Base-by-base conservation (phyloP, 495 filamentous ascomycete genomes). In the Xylaria palmicola region DNA sequence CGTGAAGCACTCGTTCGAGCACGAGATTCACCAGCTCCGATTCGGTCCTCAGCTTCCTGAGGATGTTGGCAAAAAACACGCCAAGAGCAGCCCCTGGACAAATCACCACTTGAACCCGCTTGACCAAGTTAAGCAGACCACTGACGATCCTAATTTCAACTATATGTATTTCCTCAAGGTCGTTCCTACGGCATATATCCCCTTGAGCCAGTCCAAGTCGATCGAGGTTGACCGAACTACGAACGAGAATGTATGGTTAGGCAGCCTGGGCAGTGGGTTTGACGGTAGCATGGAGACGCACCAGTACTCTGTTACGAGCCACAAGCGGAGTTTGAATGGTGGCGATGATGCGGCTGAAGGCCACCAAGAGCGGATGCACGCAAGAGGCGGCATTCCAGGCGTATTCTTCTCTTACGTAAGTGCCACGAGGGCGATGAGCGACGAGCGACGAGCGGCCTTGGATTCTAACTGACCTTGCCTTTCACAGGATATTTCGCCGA, bases 91-190 rank as follows among this genome's bases (percentile, higher is more conserved):
- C 60, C 85, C 86, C 20, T 96, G 90, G 91, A 90, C 89, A 13
- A 93, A 92, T 70, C 91, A 96, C 74, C 91, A 96, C 74, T 72
- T 88, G 29, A 97, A 98, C 73, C 94, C 94, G 1, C 83, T 99
- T n/a, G 95, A 99, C 65, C 80, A 79, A 49, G 90, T 89, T 8
- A 75, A 81, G 64, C 93, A 97, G 79, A 71, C 77, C 44, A 93
- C 93, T 9, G 75, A 86, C 22, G 92, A 96, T 64, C 84, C 89
- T 51, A 88, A 87, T 39, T 97, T 82, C 81, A 99, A 97, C 75
- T 99, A 87, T 71, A 97, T 97, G 93, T 99, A 99, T 79, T 99
- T 98, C 72, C 82, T 99, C 73, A 99, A 99, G 77, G 93, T 99
- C 45, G 94, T 99, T 36, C 89, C 88, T 8, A 99, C 94, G 15